Evolutionary conservation across 768 basidiomycete species (phyloP).

Genomic region (Pleurotus sapidus): DNA sequence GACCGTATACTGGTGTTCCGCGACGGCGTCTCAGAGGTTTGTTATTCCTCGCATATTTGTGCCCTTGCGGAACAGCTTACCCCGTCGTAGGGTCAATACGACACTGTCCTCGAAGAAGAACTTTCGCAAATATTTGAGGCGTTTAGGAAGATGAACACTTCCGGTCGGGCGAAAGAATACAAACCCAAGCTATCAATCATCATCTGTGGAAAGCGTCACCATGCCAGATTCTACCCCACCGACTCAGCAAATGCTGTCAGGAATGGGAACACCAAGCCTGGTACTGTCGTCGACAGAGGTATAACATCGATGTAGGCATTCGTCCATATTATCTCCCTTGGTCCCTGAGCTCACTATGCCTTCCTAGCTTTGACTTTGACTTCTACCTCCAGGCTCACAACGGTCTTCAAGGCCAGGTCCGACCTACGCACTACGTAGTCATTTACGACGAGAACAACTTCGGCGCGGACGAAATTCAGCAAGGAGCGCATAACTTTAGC

Average conservation of each 20-base stretch:
- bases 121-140: slow-evolving; percentile 59
- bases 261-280: slow-evolving; percentile 77
- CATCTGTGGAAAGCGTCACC: slow-evolving; percentile 54
- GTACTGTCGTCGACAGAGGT: slow-evolving; percentile 79
- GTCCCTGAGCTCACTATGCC: neutral
- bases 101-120: slow-evolving; percentile 56
- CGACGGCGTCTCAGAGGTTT: slow-evolving; percentile 80
- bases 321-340: neutral
- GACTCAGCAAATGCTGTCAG: slow-evolving; percentile 44
- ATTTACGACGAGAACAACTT: slow-evolving; percentile 75
- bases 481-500: slow-evolving; percentile 63
- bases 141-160: slow-evolving; percentile 49
- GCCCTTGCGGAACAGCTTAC: neutral
- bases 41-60: slow-evolving; percentile 13
- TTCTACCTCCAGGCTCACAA: slow-evolving; percentile 74
- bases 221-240: slow-evolving; percentile 53
- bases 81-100: slow-evolving; percentile 66
- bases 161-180: slow-evolving; percentile 43
- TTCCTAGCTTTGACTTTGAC: slow-evolving; percentile 55
- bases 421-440: slow-evolving; percentile 76
- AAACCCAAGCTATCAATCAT: slow-evolving; percentile 65
- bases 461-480: slow-evolving; percentile 70
- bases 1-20: slow-evolving; percentile 71
- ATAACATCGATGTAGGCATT: slow-evolving; percentile 60
- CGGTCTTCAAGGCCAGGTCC: slow-evolving; percentile 69